Evolutionary conservation across 2,329 filamentous ascomycete species (phyloP).

Genomic region (Fusarium sulawesiense): DNA sequence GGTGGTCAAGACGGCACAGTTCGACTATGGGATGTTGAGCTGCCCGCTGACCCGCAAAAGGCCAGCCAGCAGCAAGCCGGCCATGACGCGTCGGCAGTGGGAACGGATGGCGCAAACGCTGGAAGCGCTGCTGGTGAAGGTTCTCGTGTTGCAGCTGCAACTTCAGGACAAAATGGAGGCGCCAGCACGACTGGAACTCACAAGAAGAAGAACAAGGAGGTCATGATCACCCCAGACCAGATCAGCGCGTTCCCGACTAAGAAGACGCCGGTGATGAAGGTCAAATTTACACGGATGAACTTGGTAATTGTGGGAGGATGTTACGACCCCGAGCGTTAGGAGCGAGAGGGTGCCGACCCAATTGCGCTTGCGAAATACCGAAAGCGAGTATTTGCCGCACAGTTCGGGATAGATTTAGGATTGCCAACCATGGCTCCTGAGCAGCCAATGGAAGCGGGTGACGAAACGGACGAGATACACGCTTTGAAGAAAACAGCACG

Average conservation of each 20-base stretch:
- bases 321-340: slow-evolving; percentile 66
- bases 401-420: slow-evolving; percentile 37
- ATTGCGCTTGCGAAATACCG: slow-evolving; percentile 17
- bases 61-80: slow-evolving; percentile 61
- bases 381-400: slow-evolving; percentile 29
- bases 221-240: slow-evolving; percentile 90
- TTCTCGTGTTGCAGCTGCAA: slow-evolving; percentile 43
- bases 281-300: slow-evolving; percentile 95
- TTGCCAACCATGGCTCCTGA: slow-evolving; percentile 5
- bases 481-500: not conserved
- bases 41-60: slow-evolving; percentile 73
- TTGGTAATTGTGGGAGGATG: slow-evolving; percentile 86
- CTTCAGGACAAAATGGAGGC: slow-evolving; percentile 46
- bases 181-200: slow-evolving; percentile 49
- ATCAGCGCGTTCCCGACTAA: slow-evolving; percentile 96
- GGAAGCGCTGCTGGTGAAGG: slow-evolving; percentile 46
- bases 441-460: not conserved
- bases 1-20: slow-evolving; percentile 94
- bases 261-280: slow-evolving; percentile 93
- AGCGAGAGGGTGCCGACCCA: slow-evolving; percentile 26
- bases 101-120: slow-evolving; percentile 55
- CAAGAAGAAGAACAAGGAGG: slow-evolving; percentile 89
- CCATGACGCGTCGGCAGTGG: slow-evolving; percentile 56
- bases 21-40: slow-evolving; percentile 89
- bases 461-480: not conserved